Evolutionary conservation across 495 filamentous ascomycete species (phyloP).

Genomic region (Cercophora scortea): DNA sequence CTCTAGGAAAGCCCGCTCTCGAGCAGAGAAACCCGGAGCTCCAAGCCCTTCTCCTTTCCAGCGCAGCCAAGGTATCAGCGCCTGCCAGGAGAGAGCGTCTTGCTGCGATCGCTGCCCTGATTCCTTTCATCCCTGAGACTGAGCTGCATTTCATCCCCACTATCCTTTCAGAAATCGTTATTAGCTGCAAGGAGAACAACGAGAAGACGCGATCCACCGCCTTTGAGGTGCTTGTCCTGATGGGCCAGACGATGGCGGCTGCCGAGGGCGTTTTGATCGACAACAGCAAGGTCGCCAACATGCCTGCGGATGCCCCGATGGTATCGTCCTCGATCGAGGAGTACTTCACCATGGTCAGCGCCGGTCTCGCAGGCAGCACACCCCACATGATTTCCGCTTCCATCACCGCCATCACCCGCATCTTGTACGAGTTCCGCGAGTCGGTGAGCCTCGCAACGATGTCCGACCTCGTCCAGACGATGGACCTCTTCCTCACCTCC

Average conservation of each 20-base stretch:
- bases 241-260: constrained; percentile 70
- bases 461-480: constrained; percentile 75
- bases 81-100: constrained; percentile 81
- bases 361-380: constrained; percentile 80
- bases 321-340: constrained; percentile 78
- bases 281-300: constrained; percentile 76
- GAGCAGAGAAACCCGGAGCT: constrained; percentile 64
- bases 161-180: constrained; percentile 84
- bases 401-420: constrained; percentile 82
- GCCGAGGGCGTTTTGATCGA: constrained; percentile 64
- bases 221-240: constrained; percentile 82
- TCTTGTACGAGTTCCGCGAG: constrained; percentile 81
- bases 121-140: constrained; percentile 64
- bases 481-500: constrained; percentile 89
- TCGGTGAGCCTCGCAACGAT: constrained; percentile 47
- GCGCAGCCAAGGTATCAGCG: constrained; percentile 70
- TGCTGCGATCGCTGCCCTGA: constrained; percentile 66
- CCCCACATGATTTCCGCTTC: constrained; percentile 94
- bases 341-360: constrained; percentile 96
- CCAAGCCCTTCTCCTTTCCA: constrained; percentile 67
- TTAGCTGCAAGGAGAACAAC: constrained; percentile 93
- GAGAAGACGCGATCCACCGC: constrained; percentile 83
- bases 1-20: constrained; percentile 63
- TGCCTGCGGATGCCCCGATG: constrained; percentile 70
- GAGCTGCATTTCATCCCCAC: constrained; percentile 89